A percentile compares a stretch with the other conserved stretches of the same genome.
Conservation (phyloP, 257 asterid genomes). For the Solanum pennellii region DNA sequence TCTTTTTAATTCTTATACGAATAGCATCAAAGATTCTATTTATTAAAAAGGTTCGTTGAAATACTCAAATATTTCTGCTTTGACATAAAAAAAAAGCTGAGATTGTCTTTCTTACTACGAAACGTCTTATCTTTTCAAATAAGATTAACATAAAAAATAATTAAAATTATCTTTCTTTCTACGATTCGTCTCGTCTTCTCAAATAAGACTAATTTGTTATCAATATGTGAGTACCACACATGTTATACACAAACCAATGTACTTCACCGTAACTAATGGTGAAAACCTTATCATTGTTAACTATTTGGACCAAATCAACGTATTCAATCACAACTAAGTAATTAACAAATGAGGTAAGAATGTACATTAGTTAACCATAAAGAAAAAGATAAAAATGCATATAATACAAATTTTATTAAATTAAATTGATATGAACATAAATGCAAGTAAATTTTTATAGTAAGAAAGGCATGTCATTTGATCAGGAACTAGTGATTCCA, state of each 20-base stretch:
- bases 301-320: not conserved
- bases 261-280: not conserved
- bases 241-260: not conserved
- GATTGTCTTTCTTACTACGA: too few relatives aligned
- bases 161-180: too few relatives aligned
- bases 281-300: not conserved
- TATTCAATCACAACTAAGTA: not conserved
- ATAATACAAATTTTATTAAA: not conserved
- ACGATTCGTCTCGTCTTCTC: accelerated
- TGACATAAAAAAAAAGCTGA: accelerated
- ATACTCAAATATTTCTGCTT: not conserved
- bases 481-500: too few relatives aligned
- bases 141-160: too few relatives aligned
- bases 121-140: too few relatives aligned
- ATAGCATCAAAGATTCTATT: not conserved
- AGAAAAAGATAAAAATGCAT: not conserved
- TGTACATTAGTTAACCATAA: not conserved
- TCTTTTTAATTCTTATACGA: too few relatives aligned
- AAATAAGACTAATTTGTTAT: too few relatives aligned
- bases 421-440: not conserved
- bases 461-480: not conserved
- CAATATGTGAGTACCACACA: not conserved
- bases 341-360: not conserved
- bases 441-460: not conserved
- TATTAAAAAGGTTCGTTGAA: too few relatives aligned